Base-by-base conservation (phyloP, 805 yeast species). In the Candida sanyiensis region DNA sequence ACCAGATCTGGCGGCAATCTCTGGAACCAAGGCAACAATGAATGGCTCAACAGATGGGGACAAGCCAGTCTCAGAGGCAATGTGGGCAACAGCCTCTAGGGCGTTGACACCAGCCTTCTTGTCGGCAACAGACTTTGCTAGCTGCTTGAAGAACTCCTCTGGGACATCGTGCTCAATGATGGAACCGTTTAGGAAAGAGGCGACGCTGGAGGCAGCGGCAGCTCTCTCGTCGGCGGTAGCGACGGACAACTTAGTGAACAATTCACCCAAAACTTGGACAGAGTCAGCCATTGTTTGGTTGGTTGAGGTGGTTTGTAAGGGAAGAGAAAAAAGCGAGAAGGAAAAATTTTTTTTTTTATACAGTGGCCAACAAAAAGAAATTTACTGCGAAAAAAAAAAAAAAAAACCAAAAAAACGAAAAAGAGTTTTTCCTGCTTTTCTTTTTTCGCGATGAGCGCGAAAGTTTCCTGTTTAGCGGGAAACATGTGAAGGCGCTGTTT, bases 111-210 rank as follows among this genome's bases (percentile, higher is more conserved):
- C 72, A 55, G 73, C 70, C 77, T 90, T 89, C 79, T 87, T 86
- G 78, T 78, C 77, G 65, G 72, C 70, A 59, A 90, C 72, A 54
- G 93, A 79, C 58, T 75, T 75, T 63, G 75, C 71, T 64, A 93
- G 77, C 64, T 82, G 77, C 48, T 66, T 67, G 67, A 90, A 86
- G 77, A 90, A 88, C 59, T 77, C 80, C 59, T 71, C 80, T 59
- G 99, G 97, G 53, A 88, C 93, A 71, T 90, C 97, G 70, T 93
- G 97, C 75, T 93, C 98, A 66, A 90, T 89, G 70, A 89, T 88
- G 62, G 90, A 85, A 55, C 96, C 94, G 72, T 90, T 90, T 69
- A 93, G 77, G 76, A 93, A 89, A 48, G 93, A 76, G 51, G 97
- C 78, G 58, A 93, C 85, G 64, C 85, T 86, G 58, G 83, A 66